Base-by-base conservation (phyloP, 2,329 filamentous ascomycete species). In the Colletotrichum lini region DNA sequence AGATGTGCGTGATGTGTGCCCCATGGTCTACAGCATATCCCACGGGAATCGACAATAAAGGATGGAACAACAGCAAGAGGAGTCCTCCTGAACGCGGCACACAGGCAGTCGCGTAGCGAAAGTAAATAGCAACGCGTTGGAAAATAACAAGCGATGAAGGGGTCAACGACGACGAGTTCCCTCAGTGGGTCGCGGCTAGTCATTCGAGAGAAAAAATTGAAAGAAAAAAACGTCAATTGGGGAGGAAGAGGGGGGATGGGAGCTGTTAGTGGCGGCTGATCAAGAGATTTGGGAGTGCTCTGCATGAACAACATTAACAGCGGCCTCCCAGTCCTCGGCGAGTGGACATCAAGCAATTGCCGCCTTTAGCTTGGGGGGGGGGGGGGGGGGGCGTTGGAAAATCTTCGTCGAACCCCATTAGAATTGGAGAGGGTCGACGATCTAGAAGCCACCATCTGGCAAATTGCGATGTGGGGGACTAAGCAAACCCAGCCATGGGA, bases 291-390 rank as follows among this genome's bases (percentile, higher is more conserved):
- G 50, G 56, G 30, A 30, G 44, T 10, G n/a, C 15, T 26, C 21
- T 38, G 68, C 68, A 67, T 71, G 15, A 71, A 49, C 30, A 68
- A 62, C 59, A 26, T 56, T 58, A 58, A 52, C 68, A 63, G 38
- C 68, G 68, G 65, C 49, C n/a, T 67, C 68, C 68, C 26, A 15
- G 68, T 45, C 9, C 26, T 8, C n/a, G 45, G 15, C 30, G 23
- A 21, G 49, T 50, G 57, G 67, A 50, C 50, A 67, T 57, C 50
- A 23, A 45, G 64, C 64, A 52, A 18, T 50, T 67, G 56, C 56
- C 63, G 64, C 57, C 26, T 21, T 47, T 12, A n/a, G 38, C 16
- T 40, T 54, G 15, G 56, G 10, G n/a, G n/a, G n/a, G n/a, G n/a
- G n/a, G n/a, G n/a, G n/a, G n/a, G n/a, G n/a, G 42, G n/a, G 30